These are phyloP conservation scores for Salvia hispanica DNA, from an alignment of 257 asterid species.

Conservation along the genomic window DNA sequence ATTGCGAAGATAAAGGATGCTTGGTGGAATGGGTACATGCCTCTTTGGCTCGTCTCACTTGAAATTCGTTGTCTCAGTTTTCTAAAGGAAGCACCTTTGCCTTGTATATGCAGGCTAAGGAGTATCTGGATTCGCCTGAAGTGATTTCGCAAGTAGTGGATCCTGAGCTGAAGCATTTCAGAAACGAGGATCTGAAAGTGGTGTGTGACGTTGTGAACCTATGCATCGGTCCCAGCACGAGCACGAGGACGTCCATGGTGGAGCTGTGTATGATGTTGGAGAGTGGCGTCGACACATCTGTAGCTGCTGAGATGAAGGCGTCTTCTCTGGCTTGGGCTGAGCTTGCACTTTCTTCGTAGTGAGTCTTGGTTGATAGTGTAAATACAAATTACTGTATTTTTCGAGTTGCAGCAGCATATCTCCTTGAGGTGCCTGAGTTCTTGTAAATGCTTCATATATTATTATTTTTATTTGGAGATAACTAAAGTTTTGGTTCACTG, in stretches of 20 bases:
- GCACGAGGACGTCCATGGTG: conserved; percentile 51
- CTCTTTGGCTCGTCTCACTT: neutral
- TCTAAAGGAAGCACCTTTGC: too few relatives aligned
- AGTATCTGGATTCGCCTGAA: conserved; percentile 68
- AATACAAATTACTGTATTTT: conserved; percentile 24
- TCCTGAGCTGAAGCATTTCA: conserved; percentile 76
- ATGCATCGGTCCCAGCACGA: conserved; percentile 54
- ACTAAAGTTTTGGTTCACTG: neutral
- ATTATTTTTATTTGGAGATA: neutral
- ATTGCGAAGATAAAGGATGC: conserved; percentile 65
- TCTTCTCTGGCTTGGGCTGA: conserved; percentile 94
- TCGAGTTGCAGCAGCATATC: conserved; percentile 3
- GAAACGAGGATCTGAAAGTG: conserved; percentile 70
- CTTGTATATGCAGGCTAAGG: conserved; percentile 65
- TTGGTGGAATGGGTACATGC: conserved; percentile 75
- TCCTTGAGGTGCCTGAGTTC: conserved; percentile 32
- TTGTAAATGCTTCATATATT: conserved; percentile 43
- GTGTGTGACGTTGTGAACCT: conserved; percentile 69
- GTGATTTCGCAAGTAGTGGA: conserved; percentile 71
- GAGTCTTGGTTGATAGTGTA: conserved; percentile 38
- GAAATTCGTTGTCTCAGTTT: neutral
- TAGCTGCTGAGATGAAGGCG: conserved; percentile 65
- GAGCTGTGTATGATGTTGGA: conserved; percentile 72
- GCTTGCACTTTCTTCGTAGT: conserved; percentile 78
- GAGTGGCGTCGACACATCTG: conserved; percentile 64